These are phyloP conservation scores for Colletotrichum godetiae DNA, from an alignment of 2,329 filamentous ascomycete species.

Conservation along the genomic window DNA sequence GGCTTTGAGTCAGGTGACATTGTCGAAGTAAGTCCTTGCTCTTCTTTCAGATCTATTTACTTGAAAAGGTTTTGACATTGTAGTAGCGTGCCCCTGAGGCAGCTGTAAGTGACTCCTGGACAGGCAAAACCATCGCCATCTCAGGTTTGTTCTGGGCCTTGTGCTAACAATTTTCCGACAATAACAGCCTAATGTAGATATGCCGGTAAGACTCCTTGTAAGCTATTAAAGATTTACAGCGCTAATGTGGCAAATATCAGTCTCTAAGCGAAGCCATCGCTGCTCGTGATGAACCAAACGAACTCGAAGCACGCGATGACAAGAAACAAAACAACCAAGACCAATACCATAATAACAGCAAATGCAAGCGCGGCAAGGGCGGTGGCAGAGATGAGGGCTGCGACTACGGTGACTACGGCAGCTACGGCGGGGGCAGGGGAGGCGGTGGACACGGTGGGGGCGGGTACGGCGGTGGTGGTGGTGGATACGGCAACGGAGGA, in stretches of 20 bases:
- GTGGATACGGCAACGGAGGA: no score
- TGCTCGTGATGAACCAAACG: not conserved
- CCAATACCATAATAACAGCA: not conserved
- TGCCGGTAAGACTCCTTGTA: not conserved
- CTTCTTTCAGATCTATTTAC: rapidly evolving
- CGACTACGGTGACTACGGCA: not conserved
- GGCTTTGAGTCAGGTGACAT: not conserved
- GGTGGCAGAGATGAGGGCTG: not conserved
- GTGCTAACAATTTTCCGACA: not conserved
- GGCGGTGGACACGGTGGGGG: not conserved
- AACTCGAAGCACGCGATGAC: not conserved
- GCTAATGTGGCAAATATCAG: not conserved
- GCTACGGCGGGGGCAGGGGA: not conserved
- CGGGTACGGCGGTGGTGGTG: not conserved
- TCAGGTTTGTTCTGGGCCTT: no score
- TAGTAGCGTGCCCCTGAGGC: constrained; percentile 12
- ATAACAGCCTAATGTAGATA: constrained; percentile 8
- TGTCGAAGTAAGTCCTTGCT: not conserved
- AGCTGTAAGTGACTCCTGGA: not conserved
- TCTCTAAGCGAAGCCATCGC: not conserved
- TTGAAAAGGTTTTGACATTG: not conserved
- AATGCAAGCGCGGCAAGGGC: constrained; percentile 4
- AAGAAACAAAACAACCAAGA: not conserved
- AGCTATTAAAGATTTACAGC: not conserved
- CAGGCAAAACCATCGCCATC: not conserved